Percentiles rank a stretch among this genome's conserved stretches.
Conservation (phyloP, 345 rosid genomes). For the Viola odorata region DNA sequence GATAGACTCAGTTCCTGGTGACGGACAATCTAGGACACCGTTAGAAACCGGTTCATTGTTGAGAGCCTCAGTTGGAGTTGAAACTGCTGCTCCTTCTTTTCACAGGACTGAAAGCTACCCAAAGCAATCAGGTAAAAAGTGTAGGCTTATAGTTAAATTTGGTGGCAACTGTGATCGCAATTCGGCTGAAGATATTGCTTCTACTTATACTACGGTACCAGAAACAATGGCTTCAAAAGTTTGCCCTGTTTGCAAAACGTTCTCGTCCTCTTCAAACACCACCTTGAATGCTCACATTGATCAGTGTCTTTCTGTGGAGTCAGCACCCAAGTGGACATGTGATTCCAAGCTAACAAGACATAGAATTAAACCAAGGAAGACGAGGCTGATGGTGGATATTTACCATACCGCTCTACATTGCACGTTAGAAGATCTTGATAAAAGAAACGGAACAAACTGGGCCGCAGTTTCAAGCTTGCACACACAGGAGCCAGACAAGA, state of each 20-base stretch:
- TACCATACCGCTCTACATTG: conserved; percentile 57
- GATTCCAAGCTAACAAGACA: conserved; percentile 55
- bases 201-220: conserved; percentile 47
- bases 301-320: conserved; percentile 82
- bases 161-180: conserved; percentile 54
- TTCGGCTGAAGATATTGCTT: conserved; percentile 61
- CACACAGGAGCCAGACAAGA: conserved; percentile 31
- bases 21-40: conserved; percentile 34
- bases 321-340: conserved; percentile 54
- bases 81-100: conserved; percentile 24
- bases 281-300: conserved; percentile 98
- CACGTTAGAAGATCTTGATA: conserved; percentile 88
- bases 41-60: conserved; percentile 24
- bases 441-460: conserved; percentile 77
- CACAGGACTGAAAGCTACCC: conserved; percentile 34
- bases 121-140: conserved; percentile 50
- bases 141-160: conserved; percentile 64
- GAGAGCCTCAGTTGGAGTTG: conserved; percentile 29
- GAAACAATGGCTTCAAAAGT: conserved; percentile 78
- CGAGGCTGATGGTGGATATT: conserved; percentile 72
- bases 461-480: conserved; percentile 42
- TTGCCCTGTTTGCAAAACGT: conserved; percentile 97
- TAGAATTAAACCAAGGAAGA: conserved; percentile 72
- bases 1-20: conserved; percentile 39
- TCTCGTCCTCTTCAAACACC: conserved; percentile 93